Evolutionary conservation across 805 yeast species (phyloP).

Genomic region (Kuraishia cidri): DNA sequence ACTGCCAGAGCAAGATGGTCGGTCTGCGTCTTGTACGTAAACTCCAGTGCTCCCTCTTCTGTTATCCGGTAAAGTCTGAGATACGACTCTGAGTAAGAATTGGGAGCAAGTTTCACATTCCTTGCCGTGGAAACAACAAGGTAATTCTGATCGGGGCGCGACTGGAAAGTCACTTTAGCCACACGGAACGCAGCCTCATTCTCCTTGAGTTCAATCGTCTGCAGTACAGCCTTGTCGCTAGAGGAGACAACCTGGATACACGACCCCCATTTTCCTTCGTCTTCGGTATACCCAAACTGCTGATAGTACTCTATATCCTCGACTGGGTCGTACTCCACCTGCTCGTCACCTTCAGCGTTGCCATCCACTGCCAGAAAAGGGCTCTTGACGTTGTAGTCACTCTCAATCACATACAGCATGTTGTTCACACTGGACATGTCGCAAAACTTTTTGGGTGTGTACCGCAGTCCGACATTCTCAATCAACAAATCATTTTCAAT

Average conservation of each 20-base stretch:
- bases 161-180: slow-evolving; percentile 19
- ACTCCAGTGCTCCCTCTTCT: slow-evolving; percentile 27
- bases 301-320: slow-evolving; percentile 25
- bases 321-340: slow-evolving; percentile 11
- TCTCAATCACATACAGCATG: slow-evolving; percentile 32
- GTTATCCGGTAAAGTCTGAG: slow-evolving; percentile 27
- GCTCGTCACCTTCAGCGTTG: slow-evolving; percentile 8
- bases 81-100: slow-evolving; percentile 12
- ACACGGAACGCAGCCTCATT: slow-evolving; percentile 34
- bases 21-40: slow-evolving; percentile 53
- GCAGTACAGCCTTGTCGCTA: slow-evolving; percentile 21
- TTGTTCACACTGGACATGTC: too few relatives aligned
- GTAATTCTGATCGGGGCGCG: slow-evolving; percentile 16
- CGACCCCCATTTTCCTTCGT: slow-evolving; percentile 33
- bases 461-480: slow-evolving; percentile 33
- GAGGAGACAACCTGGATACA: slow-evolving; percentile 41
- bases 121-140: slow-evolving; percentile 37
- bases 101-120: slow-evolving; percentile 21
- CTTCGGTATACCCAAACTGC: slow-evolving; percentile 32
- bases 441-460: slow-evolving; percentile 39
- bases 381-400: slow-evolving; percentile 28
- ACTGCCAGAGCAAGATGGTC: slow-evolving; percentile 40
- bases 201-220: slow-evolving; percentile 32
- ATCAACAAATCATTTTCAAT: slow-evolving; percentile 20
- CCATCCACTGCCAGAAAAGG: slow-evolving; percentile 14